These are phyloP conservation scores for Rhizophora mangle DNA, from an alignment of 345 rosid species.

Conservation along the genomic window DNA sequence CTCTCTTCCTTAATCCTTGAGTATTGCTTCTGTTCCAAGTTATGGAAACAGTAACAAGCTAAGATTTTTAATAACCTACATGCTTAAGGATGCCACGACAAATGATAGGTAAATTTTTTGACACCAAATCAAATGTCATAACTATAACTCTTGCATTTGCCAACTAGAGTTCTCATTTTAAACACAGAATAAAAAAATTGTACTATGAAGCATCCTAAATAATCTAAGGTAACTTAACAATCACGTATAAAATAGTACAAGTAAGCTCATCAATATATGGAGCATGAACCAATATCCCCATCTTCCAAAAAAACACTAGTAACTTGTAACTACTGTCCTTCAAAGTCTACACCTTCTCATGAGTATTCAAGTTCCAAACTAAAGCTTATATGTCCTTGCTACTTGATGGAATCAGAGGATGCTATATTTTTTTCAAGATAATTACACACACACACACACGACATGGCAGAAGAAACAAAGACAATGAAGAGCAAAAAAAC, in stretches of 20 bases:
- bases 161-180: background rate
- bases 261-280: slow-evolving; percentile 71
- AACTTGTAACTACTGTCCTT: slow-evolving; percentile 81
- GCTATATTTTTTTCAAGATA: no score
- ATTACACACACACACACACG: no score
- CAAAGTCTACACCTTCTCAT: slow-evolving; percentile 64
- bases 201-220: background rate
- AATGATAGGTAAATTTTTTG: no score
- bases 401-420: no score
- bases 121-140: no score
- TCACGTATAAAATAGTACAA: background rate
- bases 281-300: slow-evolving; percentile 70
- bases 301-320: slow-evolving; percentile 70
- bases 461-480: no score
- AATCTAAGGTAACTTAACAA: background rate
- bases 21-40: no score
- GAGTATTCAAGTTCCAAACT: slow-evolving; percentile 77
- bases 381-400: slow-evolving; percentile 82
- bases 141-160: background rate
- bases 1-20: no score
- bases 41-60: no score
- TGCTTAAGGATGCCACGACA: no score
- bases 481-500: no score
- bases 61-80: no score
- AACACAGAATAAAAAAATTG: background rate